Conservation (phyloP, 257 asterid species). For the Solanum appendiculatum region DNA sequence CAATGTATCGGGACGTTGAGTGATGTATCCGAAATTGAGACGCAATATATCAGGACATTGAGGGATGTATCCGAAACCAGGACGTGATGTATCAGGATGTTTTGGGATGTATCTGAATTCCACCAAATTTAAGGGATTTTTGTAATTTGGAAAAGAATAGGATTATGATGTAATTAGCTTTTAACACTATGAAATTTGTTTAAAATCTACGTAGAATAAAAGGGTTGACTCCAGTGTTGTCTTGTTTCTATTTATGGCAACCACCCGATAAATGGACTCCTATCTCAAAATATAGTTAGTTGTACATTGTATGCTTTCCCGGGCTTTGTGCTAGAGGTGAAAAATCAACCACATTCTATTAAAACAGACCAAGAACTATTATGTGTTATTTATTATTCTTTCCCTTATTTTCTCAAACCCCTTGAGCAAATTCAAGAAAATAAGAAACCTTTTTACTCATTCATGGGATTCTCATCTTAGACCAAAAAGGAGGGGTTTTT, state of each 20-base stretch:
- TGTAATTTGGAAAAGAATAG: no score
- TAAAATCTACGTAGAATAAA: background rate
- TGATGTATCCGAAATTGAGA: no score
- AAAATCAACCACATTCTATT: slow-evolving; percentile 21
- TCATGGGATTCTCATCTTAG: background rate
- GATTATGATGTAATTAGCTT: no score
- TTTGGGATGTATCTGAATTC: background rate
- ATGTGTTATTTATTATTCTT: background rate
- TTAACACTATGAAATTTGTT: background rate
- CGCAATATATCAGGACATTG: background rate
- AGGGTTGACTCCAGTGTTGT: background rate
- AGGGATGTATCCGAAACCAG: background rate
- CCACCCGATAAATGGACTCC: background rate
- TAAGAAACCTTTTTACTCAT: background rate
- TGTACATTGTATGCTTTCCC: slow-evolving; percentile 35
- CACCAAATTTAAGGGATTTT: background rate
- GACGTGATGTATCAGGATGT: background rate
- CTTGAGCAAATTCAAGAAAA: background rate
- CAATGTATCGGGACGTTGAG: no score
- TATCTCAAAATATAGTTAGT: slow-evolving; percentile 16
- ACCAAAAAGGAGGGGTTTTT: background rate
- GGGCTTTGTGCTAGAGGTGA: slow-evolving; percentile 26
- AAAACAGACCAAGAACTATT: background rate
- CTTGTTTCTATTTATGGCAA: background rate
- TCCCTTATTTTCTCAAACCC: background rate